Conservation (phyloP, 73 alveolate genomes). For the Uronychia binucleata region DNA sequence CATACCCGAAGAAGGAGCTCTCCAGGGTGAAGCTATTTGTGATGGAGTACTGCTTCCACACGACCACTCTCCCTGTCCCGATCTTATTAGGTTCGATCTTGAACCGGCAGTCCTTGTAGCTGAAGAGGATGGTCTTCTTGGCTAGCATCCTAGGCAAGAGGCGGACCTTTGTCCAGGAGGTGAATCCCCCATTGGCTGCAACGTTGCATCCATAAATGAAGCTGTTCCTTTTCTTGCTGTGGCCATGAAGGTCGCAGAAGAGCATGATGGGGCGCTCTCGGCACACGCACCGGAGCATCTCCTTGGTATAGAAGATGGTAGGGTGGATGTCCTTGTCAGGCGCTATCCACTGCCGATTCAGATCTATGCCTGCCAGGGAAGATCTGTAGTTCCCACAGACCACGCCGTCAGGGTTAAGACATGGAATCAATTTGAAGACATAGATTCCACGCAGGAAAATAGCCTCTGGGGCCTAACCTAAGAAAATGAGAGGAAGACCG, state of each 20-base stretch:
- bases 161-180: constrained; percentile 60
- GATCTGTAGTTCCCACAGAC: constrained; percentile 77
- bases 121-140: constrained; percentile 31
- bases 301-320: constrained; percentile 67
- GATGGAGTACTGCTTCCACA: constrained; percentile 63
- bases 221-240: constrained; percentile 73
- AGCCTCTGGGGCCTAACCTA: constrained; percentile 26
- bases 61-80: constrained; percentile 72
- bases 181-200: constrained; percentile 68
- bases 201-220: constrained; percentile 79
- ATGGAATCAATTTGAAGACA: constrained; percentile 74
- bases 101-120: constrained; percentile 60
- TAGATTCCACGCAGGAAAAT: constrained; percentile 62
- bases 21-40: constrained; percentile 70
- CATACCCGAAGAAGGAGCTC: constrained; percentile 48
- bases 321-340: constrained; percentile 85
- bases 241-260: constrained; percentile 83
- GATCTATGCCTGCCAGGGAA: constrained; percentile 82
- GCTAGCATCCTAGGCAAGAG: constrained; percentile 50
- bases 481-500: constrained; percentile 20
- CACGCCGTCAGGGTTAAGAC: constrained; percentile 83
- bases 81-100: constrained; percentile 53
- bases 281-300: constrained; percentile 63
- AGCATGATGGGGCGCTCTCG: constrained; percentile 66
- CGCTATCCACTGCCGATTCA: constrained; percentile 76